Percentiles rank a stretch among this genome's conserved stretches.
Evolutionary conservation across 345 rosid genomes (phyloP).

Genomic region (Eucalyptus erythrocorys): DNA sequence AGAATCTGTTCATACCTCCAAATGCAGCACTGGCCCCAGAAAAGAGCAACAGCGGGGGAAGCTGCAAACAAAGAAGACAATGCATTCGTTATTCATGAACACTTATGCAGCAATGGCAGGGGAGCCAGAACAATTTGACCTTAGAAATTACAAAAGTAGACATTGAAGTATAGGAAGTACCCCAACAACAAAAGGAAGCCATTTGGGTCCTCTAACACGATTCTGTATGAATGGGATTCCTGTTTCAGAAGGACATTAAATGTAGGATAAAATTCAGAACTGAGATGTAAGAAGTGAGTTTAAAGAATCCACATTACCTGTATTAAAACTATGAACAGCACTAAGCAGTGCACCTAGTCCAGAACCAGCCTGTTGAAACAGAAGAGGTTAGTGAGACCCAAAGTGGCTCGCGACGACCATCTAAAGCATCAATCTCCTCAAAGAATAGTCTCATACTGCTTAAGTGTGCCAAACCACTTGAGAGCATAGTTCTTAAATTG

Average conservation of each 20-base stretch:
- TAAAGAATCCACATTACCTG: slow-evolving; percentile 27
- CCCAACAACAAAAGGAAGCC: slow-evolving; percentile 75
- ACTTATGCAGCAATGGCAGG: neutral
- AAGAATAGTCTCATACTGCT: neutral
- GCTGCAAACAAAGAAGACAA: slow-evolving; percentile 22
- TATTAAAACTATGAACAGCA: slow-evolving; percentile 74
- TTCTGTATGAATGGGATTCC: slow-evolving; percentile 74
- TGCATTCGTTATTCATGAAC: neutral
- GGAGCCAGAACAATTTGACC: neutral
- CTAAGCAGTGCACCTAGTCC: slow-evolving; percentile 88
- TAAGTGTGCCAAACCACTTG: neutral
- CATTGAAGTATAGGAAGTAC: slow-evolving; percentile 14
- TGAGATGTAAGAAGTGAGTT: neutral
- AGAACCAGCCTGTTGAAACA: slow-evolving; percentile 58
- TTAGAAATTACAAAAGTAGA: neutral
- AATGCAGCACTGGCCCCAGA: slow-evolving; percentile 75
- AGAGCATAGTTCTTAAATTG: neutral
- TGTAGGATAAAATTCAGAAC: neutral
- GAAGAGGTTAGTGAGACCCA: neutral
- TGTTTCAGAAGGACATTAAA: slow-evolving; percentile 8
- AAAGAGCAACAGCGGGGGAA: slow-evolving; percentile 65
- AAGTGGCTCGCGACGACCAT: neutral
- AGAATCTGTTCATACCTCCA: slow-evolving; percentile 52
- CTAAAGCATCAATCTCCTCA: neutral
- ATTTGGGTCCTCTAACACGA: slow-evolving; percentile 72